Base-by-base conservation (phyloP, 208 protist species). In the Acanthamoeba triangularis region DNA sequence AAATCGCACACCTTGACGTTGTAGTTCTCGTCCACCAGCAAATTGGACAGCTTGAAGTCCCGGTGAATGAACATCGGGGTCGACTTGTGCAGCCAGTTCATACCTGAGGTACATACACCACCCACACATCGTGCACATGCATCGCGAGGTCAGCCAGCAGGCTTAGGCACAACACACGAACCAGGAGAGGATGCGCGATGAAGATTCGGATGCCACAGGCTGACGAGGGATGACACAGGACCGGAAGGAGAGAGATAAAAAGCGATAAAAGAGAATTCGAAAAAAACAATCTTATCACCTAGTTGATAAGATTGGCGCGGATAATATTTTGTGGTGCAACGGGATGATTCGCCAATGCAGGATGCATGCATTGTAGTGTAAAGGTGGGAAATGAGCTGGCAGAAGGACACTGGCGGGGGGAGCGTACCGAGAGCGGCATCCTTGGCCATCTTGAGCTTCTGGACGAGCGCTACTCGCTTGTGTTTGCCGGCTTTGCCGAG, bases 31-130 rank as follows among this genome's bases (percentile, higher is more conserved):
- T 82, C 67, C 11, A 95, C 93, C 13, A 95, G 78, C 11, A 95
- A 56, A 35, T 95, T 95, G 16, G 93, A 90, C n/a, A 72, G 30
- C 90, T 97, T 97, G 52, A 97, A 76, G 96, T 97, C 97, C 80
- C 97, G 96, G 28, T 97, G 97, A 82, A 97, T 96, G 56, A 97
- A 95, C 56, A 95, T 91, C 63, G 97, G 97, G 49, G 96, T 97
- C 11, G 95, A 97, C 30, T 59, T 78, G 67, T 97, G 97, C 59
- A 97, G 78, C 96, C 96, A 97, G 56, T 96, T 72, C 47, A 97
- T 97, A 49, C 97, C 97, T 82, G 30, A 7, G 56, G 28, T 20
- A 35, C 67, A 76, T 3, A 1, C 10, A 33, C 8, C 1, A 41
- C 2, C 37, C 2, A 41, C 37, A 41, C 37, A 41, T 41, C 3